Base-by-base conservation (phyloP, 257 asterid species). In the Gynochthodes officinalis region DNA sequence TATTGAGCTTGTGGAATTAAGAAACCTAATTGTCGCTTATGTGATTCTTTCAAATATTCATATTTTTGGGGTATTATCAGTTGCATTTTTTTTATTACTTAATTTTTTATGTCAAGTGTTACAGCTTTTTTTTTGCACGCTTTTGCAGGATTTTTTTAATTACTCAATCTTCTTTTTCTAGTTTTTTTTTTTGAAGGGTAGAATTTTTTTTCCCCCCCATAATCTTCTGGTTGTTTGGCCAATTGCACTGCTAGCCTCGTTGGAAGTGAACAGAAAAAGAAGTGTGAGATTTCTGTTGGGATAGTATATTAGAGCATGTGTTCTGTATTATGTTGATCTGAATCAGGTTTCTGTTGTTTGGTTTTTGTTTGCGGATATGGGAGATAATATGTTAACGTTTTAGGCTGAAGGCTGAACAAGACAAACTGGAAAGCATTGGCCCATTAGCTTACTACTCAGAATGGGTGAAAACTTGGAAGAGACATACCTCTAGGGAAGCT, bases 381-480 rank as follows among this genome's bases (percentile, higher is more conserved):
- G 72, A 78, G 63, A 46, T 71, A 69, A 60, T 77, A 50, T 64
- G 32, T 64, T 76, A 73, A 67, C 77, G 57, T 65, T 79, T 70
- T 76, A 93, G 98, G 88, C 88, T 93, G 76, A 82, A 86, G 83
- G 84, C 85, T 52, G 98, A 93, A 84, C 85, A 79, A 44, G 97
- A 89, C 65, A 89, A 54, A 82, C 77, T 90, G 76, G 88, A 86
- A 75, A 74, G 46, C 63, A 69, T 83, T 60, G 98, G 98, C 70
- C 97, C 96, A 27, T 59, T 93, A 0, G 96, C 98, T 21, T 93
- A 86, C 81, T 93, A 89, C 80, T 93, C 98, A 1, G 97, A 90
- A 73, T 93, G 98, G 98, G 98, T 93, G 48, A 14, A 78, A 79
- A 92, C 89, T 42, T 93, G 97, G 98, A 86, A 83, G 80, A 83